phyloP scores from a whole-genome alignment of 495 filamentous ascomycete genomes.

The Penicillium coffeae region DNA sequence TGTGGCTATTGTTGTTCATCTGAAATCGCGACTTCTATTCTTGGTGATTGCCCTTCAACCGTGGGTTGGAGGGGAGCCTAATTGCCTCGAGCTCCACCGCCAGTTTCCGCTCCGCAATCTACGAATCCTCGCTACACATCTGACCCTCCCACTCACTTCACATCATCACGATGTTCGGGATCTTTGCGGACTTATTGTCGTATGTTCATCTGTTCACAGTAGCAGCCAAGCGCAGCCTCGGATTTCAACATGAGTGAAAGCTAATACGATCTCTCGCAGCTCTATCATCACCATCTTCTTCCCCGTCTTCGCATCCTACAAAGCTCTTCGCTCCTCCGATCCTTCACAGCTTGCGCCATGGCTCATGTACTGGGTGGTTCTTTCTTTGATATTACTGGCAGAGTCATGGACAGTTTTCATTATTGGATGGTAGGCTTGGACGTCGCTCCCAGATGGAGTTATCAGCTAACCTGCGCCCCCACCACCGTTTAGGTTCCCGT shows the following conservation, averaged over 20 bases:
- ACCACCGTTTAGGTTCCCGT: constrained; percentile 63
- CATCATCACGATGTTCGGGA: constrained; percentile 64
- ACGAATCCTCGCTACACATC: not conserved
- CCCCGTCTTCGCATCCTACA: constrained; percentile 96
- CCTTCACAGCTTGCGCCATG: constrained; percentile 92
- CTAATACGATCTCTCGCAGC: constrained; percentile 19
- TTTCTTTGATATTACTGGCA: constrained; percentile 73
- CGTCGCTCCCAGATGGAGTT: not conserved
- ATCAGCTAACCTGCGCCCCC: constrained; percentile 1
- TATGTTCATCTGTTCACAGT: constrained; percentile 49
- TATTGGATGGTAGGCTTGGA: constrained; percentile 63
- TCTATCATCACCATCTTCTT: constrained; percentile 90
- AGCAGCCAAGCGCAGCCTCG: too few species aligned
- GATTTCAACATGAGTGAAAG: constrained; percentile 15
- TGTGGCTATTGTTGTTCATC: not conserved
- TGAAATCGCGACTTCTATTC: not conserved
- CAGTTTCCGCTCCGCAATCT: not conserved
- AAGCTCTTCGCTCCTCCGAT: constrained; percentile 89
- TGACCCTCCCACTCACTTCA: not conserved
- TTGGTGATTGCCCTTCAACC: constrained; percentile 7
- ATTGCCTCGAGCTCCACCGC: constrained; percentile 1
- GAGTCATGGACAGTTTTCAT: constrained; percentile 87
- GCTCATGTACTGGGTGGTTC: constrained; percentile 98
- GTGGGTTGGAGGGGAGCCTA: constrained; percentile 11
- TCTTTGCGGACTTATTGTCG: constrained; percentile 77